Conservation (phyloP, 768 basidiomycete genomes). For the Kwoniella sp. region DNA sequence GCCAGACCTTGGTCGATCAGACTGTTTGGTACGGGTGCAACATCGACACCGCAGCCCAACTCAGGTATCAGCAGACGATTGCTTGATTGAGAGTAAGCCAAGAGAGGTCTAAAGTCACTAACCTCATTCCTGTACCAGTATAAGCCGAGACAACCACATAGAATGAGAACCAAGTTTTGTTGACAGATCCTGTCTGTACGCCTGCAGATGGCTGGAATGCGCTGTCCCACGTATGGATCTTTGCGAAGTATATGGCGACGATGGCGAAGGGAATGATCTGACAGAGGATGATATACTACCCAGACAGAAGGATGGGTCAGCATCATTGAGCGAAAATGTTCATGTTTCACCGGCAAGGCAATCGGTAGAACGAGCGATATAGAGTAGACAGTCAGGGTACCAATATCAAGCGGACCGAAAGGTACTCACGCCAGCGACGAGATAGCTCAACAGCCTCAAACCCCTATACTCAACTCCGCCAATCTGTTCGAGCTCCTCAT, state of each 20-base stretch:
- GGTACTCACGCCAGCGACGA: conserved; percentile 38
- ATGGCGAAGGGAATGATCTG: conserved; percentile 46
- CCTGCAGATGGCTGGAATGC: conserved; percentile 29
- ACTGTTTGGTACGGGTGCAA: conserved; percentile 13
- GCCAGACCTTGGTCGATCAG: conserved; percentile 45
- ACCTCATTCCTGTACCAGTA: conserved; percentile 45
- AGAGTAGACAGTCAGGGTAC: no score
- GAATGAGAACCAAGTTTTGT: conserved; percentile 45
- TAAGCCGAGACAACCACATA: conserved; percentile 35
- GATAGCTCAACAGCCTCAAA: conserved; percentile 41
- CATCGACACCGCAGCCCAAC: no score
- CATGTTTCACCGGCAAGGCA: background rate
- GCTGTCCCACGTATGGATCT: conserved; percentile 30
- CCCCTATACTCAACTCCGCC: conserved; percentile 53
- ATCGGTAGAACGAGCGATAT: background rate
- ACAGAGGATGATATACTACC: conserved; percentile 44
- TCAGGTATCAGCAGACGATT: background rate
- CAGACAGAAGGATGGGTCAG: background rate
- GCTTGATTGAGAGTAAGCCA: no score
- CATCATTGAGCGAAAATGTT: no score
- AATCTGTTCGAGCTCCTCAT: conserved; percentile 49
- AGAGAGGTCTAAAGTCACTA: conserved; percentile 9
- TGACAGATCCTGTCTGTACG: conserved; percentile 34
- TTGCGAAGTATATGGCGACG: conserved; percentile 46
- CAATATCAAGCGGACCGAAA: no score